Conservation (phyloP, 441 rosid species). For the Manihot esculenta region DNA sequence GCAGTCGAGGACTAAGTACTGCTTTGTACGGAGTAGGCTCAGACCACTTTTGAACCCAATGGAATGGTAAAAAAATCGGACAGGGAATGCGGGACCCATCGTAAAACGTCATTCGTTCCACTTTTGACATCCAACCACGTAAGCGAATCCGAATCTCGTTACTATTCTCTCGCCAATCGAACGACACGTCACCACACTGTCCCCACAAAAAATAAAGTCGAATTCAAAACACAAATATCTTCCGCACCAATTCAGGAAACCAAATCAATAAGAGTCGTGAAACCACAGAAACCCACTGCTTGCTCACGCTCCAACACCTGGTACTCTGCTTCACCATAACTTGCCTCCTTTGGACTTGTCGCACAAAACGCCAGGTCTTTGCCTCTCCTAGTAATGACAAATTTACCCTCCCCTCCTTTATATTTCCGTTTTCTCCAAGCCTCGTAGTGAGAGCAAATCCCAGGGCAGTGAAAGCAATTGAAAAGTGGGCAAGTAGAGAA, state of each 20-base stretch:
- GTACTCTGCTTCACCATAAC: conserved; percentile 27
- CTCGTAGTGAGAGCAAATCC: background rate
- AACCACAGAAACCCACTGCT: conserved; percentile 15
- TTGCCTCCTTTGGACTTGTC: background rate
- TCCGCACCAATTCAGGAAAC: conserved; percentile 23
- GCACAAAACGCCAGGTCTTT: background rate
- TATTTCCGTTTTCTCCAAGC: too few species aligned
- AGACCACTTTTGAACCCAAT: background rate
- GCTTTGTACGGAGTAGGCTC: too few species aligned
- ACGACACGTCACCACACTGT: conserved; percentile 17
- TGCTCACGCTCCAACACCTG: conserved; percentile 35
- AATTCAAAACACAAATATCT: conserved; percentile 6
- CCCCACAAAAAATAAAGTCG: background rate
- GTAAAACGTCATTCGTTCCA: conserved; percentile 12
- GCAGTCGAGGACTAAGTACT: too few species aligned
- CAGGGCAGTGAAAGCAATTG: background rate
- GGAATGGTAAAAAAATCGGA: conserved; percentile 6
- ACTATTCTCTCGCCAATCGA: conserved; percentile 8
- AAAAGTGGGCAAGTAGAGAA: too few species aligned
- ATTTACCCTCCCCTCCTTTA: background rate
- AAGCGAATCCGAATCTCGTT: conserved; percentile 27
- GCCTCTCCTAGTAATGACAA: background rate
- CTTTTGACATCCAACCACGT: conserved; percentile 15
- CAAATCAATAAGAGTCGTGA: background rate
- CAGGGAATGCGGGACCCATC: conserved; percentile 1